These are phyloP conservation scores for Coemansia sp. DNA, from an alignment of 192 early-diverging fungal genomes.

Conservation along the genomic window DNA sequence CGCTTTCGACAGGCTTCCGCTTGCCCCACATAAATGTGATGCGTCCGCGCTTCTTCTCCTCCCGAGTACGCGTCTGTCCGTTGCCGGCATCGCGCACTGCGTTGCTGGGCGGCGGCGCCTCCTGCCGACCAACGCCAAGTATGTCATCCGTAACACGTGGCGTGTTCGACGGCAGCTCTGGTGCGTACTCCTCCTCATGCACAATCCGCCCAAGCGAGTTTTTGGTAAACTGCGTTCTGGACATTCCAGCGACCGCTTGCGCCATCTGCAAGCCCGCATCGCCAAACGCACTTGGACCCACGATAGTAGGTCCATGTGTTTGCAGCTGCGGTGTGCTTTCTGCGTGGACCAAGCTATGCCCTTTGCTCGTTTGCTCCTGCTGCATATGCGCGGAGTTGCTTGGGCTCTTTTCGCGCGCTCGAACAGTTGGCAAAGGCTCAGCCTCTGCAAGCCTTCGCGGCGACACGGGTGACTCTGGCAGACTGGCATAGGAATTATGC, in stretches of 20 bases:
- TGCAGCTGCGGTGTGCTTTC: conserved; percentile 9
- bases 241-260: conserved; percentile 12
- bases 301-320: not conserved
- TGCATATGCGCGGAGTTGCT: not conserved
- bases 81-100: conserved; percentile 7
- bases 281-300: not conserved
- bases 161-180: conserved; percentile 39
- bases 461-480: conserved; percentile 34
- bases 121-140: conserved; percentile 46
- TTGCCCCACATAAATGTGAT: conserved; percentile 59
- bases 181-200: conserved; percentile 48
- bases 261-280: conserved; percentile 11
- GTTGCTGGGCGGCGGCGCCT: not conserved
- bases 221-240: conserved; percentile 43
- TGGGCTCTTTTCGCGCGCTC: not conserved
- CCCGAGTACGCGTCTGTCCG: conserved; percentile 34
- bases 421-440: not conserved
- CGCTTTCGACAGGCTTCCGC: conserved; percentile 37
- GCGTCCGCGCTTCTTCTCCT: conserved; percentile 56
- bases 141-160: conserved; percentile 55
- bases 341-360: not conserved
- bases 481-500: conserved; percentile 43
- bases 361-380: not conserved
- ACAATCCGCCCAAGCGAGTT: conserved; percentile 53
- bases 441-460: conserved; percentile 6